Base-by-base conservation (phyloP, 2,329 filamentous ascomycete species). In the Plenodomus tracheiphilus region DNA sequence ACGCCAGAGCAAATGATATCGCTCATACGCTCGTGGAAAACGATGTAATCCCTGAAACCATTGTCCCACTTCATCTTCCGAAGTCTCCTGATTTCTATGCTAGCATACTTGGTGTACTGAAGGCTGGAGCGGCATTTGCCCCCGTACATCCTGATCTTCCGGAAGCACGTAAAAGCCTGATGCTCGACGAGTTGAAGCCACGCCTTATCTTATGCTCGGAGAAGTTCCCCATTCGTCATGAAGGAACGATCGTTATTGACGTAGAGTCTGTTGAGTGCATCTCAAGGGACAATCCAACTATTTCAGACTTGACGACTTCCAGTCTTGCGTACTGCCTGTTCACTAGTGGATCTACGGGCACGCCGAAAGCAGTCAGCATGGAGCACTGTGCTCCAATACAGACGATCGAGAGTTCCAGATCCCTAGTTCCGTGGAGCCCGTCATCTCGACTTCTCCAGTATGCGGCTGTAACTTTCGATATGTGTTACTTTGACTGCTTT, bases 401-500 rank as follows among this genome's bases (percentile, higher is more conserved):
- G 34, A 76, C 75, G 1, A 66, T 77, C 32, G 64, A 69, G 36
- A 72, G 67, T 40, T 75, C 74, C 2, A 62, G 64, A 43, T 46
- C 57, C 1, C 45, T 73, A 7, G 60, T 77, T n/a, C 74, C 74
- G 9, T 76, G 74, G 74, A 63, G 54, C 9, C 28, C 54, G 18
- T 53, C 62, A 17, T 75, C 73, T 13, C 64, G 72, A 32, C 59
- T 77, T 8, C 54, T 77, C 10, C 74, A 77, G 49, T 77, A 75
- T 49, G 75, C 75, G 25, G 74, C 73, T 10, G 66, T 63, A 4
- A 74, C 72, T 8, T 76, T 75, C 47, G 75, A 77, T 48, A 77
- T 77, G 75, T 77, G 74, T 49, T 77, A 77, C 51, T 77, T 75
- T 44, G 75, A 77, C 53, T 76, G 74, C 59, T 77, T 77, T 51